Evolutionary conservation across 1,284 basidiomycete genomes (phyloP).

Genomic region (Trametes sp.): DNA sequence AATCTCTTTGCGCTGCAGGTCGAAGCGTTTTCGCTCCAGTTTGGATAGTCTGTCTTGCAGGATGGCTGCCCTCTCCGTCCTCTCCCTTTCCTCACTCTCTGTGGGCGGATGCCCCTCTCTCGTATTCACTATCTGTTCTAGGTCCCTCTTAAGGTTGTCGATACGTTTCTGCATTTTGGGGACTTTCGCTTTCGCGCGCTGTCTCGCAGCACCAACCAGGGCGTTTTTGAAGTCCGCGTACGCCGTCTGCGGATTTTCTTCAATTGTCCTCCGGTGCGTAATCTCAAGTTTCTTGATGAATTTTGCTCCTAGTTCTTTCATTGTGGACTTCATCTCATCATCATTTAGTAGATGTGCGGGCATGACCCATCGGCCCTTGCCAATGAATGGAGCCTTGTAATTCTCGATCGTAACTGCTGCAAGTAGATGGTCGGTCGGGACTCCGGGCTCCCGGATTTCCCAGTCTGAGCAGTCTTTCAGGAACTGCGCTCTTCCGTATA

Average conservation of each 20-base stretch:
- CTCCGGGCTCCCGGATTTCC: not conserved
- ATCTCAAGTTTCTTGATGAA: not conserved
- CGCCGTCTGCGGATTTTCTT: not conserved
- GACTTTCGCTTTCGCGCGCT: not conserved
- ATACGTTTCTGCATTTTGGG: not conserved
- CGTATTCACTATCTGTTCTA: too few relatives aligned
- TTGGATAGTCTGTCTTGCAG: too few relatives aligned
- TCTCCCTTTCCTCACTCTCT: too few relatives aligned
- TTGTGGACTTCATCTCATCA: not conserved
- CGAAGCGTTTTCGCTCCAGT: too few relatives aligned
- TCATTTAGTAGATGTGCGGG: not conserved
- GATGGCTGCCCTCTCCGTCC: too few relatives aligned
- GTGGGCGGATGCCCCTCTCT: too few relatives aligned
- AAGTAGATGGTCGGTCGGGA: not conserved
- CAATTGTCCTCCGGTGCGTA: not conserved
- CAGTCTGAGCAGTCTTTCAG: not conserved
- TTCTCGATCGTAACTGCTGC: not conserved
- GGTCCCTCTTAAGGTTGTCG: not conserved
- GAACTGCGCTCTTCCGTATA: not conserved
- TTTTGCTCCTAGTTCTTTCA: not conserved
- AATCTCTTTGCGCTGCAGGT: too few relatives aligned
- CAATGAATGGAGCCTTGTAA: not conserved
- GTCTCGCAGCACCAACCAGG: not conserved
- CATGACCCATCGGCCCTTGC: constrained; percentile 4
- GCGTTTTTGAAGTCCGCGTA: not conserved